Conservation (phyloP, 495 filamentous ascomycete species). For the Penicillium paradoxum region DNA sequence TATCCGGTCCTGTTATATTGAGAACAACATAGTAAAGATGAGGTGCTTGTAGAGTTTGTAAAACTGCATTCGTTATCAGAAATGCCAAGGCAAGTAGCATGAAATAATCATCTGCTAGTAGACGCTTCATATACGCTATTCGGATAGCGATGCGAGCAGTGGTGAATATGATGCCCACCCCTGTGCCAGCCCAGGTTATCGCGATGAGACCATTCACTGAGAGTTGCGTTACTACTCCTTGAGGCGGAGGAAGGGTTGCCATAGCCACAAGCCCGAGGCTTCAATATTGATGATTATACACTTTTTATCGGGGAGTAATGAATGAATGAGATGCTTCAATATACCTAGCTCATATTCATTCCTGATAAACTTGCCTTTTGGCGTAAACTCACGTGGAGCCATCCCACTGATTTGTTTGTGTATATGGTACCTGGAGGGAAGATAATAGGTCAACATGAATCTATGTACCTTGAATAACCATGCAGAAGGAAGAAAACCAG, state of each 20-base stretch:
- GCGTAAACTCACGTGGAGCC: neutral
- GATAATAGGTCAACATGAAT: neutral
- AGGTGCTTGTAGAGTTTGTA: slow-evolving; percentile 43
- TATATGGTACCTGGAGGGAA: neutral
- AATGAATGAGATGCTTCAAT: neutral
- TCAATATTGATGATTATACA: neutral
- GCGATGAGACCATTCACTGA: slow-evolving; percentile 13
- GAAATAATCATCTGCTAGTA: slow-evolving; percentile 40
- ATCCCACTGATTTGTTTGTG: neutral
- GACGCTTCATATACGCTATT: slow-evolving; percentile 20
- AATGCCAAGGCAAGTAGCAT: slow-evolving; percentile 33
- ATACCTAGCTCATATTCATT: neutral
- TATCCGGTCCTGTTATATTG: slow-evolving; percentile 23
- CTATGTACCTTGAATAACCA: neutral
- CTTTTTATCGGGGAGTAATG: neutral
- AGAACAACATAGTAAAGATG: slow-evolving; percentile 36
- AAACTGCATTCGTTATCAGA: slow-evolving; percentile 33
- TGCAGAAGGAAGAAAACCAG: neutral
- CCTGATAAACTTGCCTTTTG: neutral
- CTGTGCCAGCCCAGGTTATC: slow-evolving; percentile 25
- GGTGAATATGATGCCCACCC: slow-evolving; percentile 36
- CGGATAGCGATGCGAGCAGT: slow-evolving; percentile 35
- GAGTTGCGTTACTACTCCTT: slow-evolving; percentile 11
- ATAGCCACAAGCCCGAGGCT: neutral
- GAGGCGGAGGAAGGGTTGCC: neutral